Evolutionary conservation across 2,329 filamentous ascomycete species (phyloP).

Genomic region (Nemania abortiva): DNA sequence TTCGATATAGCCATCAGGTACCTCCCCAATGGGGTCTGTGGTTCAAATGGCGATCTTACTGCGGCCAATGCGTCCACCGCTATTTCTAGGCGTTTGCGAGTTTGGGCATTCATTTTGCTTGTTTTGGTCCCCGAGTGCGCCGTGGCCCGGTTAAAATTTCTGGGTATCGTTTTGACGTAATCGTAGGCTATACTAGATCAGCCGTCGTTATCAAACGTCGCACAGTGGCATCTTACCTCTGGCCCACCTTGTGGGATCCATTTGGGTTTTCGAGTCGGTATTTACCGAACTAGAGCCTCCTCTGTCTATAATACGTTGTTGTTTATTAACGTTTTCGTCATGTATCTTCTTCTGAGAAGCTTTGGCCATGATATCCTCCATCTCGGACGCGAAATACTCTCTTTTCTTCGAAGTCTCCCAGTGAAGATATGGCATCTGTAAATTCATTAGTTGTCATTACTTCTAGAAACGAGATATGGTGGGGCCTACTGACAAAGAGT

Average conservation of each 20-base stretch:
- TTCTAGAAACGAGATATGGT: too few relatives aligned
- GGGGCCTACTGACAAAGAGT: conserved; percentile 43
- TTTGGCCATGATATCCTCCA: conserved; percentile 37
- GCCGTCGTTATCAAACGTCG: neutral
- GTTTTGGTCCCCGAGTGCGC: neutral
- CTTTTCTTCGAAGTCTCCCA: conserved; percentile 56
- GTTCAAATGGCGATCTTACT: neutral
- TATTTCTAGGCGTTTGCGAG: neutral
- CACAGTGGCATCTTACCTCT: neutral
- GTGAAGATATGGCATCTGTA: conserved; percentile 56
- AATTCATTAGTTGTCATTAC: neutral
- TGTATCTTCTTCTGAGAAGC: neutral
- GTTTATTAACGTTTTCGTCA: neutral
- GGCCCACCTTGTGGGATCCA: neutral
- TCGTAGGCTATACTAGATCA: neutral
- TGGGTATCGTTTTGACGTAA: neutral
- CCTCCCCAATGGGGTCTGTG: conserved; percentile 43
- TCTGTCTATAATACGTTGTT: neutral
- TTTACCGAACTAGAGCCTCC: neutral
- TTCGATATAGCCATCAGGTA: conserved; percentile 52
- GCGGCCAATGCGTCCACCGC: neutral
- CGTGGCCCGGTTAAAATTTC: neutral
- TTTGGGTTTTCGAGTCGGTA: neutral
- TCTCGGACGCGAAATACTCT: conserved; percentile 47
- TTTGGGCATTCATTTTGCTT: neutral